These are phyloP conservation scores for Salix brachista DNA, from an alignment of 345 rosid species.

Conservation along the genomic window DNA sequence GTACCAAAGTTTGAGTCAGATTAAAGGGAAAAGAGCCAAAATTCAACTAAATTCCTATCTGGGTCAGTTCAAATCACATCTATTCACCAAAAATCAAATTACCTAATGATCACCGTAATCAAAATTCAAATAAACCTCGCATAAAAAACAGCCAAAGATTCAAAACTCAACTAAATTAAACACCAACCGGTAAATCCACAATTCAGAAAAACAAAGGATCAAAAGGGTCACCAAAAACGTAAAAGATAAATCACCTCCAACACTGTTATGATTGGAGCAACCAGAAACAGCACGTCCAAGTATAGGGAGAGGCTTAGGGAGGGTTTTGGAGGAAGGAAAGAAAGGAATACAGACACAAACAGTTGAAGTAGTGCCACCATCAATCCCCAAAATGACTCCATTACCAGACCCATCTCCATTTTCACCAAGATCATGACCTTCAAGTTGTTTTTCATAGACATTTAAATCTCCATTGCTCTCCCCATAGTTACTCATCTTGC, in stretches of 20 bases:
- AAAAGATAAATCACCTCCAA: conserved; percentile 9
- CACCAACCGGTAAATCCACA: not conserved
- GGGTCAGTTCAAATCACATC: not conserved
- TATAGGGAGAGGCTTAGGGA: conserved; percentile 8
- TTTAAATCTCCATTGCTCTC: conserved; percentile 4
- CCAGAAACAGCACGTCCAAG: conserved; percentile 24
- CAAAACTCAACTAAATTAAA: not conserved
- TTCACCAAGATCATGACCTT: not conserved
- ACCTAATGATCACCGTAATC: not conserved
- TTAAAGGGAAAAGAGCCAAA: not conserved
- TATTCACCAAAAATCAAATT: not conserved
- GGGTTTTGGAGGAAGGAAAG: not conserved
- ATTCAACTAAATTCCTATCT: not conserved
- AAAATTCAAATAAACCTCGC: not conserved
- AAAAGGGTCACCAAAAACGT: not conserved
- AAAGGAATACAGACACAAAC: conserved; percentile 28
- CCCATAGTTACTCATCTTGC: not conserved
- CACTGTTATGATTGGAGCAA: conserved; percentile 25
- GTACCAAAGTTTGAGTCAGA: not conserved
- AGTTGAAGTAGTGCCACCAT: conserved; percentile 28
- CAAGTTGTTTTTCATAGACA: not conserved
- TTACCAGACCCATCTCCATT: conserved; percentile 2
- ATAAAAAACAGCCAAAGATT: not conserved
- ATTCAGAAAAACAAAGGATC: not conserved
- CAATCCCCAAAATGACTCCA: conserved; percentile 23